phyloP scores from a whole-genome alignment of 176 grass and related monocot species.

The Bromus sterilis region DNA sequence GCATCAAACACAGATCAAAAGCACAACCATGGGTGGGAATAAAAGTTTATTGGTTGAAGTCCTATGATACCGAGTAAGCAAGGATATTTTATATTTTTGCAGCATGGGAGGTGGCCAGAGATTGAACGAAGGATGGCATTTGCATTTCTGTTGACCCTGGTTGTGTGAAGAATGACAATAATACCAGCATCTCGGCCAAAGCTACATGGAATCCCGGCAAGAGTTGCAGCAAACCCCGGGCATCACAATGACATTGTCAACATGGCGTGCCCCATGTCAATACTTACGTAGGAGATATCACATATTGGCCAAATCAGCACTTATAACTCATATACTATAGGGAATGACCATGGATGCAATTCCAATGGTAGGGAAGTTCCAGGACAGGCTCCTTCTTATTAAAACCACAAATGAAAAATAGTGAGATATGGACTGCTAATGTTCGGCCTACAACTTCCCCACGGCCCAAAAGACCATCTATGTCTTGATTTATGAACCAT shows the following conservation, averaged over 20 bases:
- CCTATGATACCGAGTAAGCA: background rate
- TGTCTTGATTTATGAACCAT: too few relatives aligned
- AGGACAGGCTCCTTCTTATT: too few relatives aligned
- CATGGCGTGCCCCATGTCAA: background rate
- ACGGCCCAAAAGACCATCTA: too few relatives aligned
- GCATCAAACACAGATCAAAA: background rate
- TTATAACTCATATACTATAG: too few relatives aligned
- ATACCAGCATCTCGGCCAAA: background rate
- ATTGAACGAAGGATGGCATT: background rate
- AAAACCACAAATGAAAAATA: too few relatives aligned
- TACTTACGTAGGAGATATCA: background rate
- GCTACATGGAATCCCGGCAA: background rate
- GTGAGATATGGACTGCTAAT: too few relatives aligned
- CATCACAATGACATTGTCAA: background rate
- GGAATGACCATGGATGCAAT: too few relatives aligned
- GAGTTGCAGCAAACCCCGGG: background rate
- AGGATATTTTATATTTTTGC: background rate
- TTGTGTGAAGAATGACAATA: background rate
- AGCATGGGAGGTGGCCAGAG: background rate
- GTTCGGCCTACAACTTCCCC: too few relatives aligned
- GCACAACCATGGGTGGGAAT: background rate
- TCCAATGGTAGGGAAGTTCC: too few relatives aligned
- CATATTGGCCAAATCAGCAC: too few relatives aligned
- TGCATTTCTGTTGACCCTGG: background rate
- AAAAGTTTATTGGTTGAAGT: background rate